phyloP scores from a whole-genome alignment of 202 grass and related monocot species.

The Carex arenaria region DNA sequence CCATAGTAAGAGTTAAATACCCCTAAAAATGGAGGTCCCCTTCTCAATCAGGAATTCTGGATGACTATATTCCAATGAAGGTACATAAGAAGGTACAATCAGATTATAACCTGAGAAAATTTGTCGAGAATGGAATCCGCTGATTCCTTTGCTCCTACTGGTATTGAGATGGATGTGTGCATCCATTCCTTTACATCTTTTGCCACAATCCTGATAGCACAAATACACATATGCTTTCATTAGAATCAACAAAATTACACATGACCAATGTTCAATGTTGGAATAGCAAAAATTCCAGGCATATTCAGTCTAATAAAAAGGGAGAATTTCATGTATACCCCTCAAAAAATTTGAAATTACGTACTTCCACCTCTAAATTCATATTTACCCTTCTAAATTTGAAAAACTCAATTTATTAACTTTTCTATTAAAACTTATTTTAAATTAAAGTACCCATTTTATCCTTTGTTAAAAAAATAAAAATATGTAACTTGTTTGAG shows the following conservation, averaged over 20 bases:
- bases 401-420: no score
- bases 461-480: no score
- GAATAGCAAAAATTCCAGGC: not conserved
- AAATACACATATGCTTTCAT: not conserved
- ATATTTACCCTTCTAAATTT: no score
- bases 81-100: not conserved
- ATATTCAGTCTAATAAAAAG: not conserved
- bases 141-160: conserved; percentile 30
- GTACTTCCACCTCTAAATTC: no score
- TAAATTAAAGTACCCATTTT: no score
- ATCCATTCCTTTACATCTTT: conserved; percentile 63
- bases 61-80: not conserved
- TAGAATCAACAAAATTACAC: not conserved
- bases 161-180: conserved; percentile 39
- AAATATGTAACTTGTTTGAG: no score
- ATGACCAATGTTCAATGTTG: not conserved
- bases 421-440: no score
- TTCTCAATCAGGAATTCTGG: not conserved
- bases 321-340: no score
- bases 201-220: conserved; percentile 20
- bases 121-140: conserved; percentile 36
- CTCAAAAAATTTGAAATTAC: no score
- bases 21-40: conserved; percentile 22
- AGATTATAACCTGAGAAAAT: conserved; percentile 36
- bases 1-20: conserved; percentile 48